phyloP scores from a whole-genome alignment of 306 rosid genomes.

The Benincasa hispida region DNA sequence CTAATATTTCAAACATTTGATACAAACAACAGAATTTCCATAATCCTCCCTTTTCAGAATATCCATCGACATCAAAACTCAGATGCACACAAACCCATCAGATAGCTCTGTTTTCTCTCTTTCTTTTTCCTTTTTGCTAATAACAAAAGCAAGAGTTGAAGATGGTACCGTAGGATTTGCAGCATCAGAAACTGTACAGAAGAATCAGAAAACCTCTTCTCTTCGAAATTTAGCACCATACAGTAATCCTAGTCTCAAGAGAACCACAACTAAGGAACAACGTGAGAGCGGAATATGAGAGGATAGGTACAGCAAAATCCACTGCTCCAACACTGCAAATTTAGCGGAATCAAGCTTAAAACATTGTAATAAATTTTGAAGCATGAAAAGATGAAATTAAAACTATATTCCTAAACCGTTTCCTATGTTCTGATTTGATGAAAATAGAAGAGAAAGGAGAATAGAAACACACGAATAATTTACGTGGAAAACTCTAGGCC shows the following conservation, averaged over 20 bases:
- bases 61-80: conserved; percentile 1
- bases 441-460: too few species aligned
- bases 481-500: too few species aligned
- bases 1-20: background rate
- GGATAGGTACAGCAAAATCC: conserved; percentile 96
- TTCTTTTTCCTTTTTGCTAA: background rate
- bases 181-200: background rate
- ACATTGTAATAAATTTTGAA: background rate
- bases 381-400: background rate
- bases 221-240: background rate
- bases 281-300: conserved; percentile 64
- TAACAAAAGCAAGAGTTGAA: background rate
- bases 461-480: too few species aligned
- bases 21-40: background rate
- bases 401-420: background rate
- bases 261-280: conserved; percentile 25
- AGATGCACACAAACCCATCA: background rate
- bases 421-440: background rate
- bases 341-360: background rate
- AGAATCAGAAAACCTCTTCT: background rate
- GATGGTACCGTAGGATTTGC: conserved; percentile 1
- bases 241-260: background rate
- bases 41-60: background rate
- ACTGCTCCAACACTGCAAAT: conserved; percentile 88
- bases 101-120: background rate